Evolutionary conservation across 139 green algal genomes (phyloP), one percentile per base, ranked within the genome.

Genomic region (Chlorokybus atmophyticus): DNA sequence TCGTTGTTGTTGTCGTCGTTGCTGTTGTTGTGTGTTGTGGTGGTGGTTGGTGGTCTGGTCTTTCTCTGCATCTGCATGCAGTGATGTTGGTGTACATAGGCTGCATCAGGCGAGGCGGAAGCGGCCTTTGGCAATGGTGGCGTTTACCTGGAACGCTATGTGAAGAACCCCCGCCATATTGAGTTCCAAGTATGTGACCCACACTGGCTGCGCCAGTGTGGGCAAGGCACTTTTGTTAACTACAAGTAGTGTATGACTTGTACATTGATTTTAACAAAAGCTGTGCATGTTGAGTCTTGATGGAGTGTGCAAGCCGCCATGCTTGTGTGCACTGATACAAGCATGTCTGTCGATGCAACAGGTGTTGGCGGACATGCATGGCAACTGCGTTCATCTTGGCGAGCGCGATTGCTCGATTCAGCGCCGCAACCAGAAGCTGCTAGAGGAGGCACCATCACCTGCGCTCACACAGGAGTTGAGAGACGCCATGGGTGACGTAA

Each of bases 381-480:
- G 88, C 68, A 96, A 96, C 61, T 82, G 81, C 6, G 79, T 96
- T 4, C 88, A 96, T 66, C 83, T 96, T 32, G 83, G 80, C 30
- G 88, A 96, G 81, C 82, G 88, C 50, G 88, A 96, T 71, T 96
- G 88, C 83, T 86, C 71, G 52, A 93, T 96, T 57, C 62, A 96
- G 83, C 65, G 88, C 29, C 76, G 88, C 61, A 95, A 96, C 81
- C 88, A 96, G 80, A 96, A 96, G 84, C 79, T 96, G 35, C 52
- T 95, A 30, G 88, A 96, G 77, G 88, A 96, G 78, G 88, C 81
- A 8, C 88, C 88, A 23, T 85, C 70, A 25, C 88, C 87, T 24
- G 49, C 56, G 1, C 42, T 48, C 32, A 53, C 29, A 1, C 25
- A 57, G 10, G 73, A 87, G 73, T 79, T 93, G 31, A 79, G 88